A percentile compares a stretch with the other conserved stretches of the same genome.
These are phyloP conservation scores for Hygrocybe punicea DNA, from an alignment of 768 basidiomycete species.

Conservation along the genomic window DNA sequence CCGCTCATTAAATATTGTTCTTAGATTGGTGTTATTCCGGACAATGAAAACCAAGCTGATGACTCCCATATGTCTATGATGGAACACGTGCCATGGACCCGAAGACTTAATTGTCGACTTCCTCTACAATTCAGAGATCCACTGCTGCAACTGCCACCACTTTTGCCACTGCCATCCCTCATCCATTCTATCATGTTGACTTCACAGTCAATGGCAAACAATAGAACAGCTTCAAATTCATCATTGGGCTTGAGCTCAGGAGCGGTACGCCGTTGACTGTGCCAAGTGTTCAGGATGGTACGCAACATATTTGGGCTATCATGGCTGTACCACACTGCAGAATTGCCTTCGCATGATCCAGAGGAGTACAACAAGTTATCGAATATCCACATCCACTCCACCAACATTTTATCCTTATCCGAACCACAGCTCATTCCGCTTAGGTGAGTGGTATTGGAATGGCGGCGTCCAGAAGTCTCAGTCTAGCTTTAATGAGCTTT, in stretches of 20 bases:
- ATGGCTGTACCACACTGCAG: neutral
- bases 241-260: neutral
- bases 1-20: neutral
- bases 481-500: neutral
- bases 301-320: slow-evolving; percentile 1
- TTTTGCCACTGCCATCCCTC: neutral
- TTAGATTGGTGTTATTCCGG: neutral
- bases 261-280: neutral
- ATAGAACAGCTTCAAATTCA: neutral
- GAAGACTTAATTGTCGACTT: neutral
- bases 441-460: neutral
- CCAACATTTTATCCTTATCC: neutral
- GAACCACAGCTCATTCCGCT: neutral
- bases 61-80: neutral
- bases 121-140: neutral
- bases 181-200: neutral
- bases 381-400: neutral
- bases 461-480: neutral
- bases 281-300: neutral
- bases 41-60: neutral
- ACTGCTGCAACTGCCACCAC: neutral
- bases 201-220: neutral
- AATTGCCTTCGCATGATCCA: neutral
- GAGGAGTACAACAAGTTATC: neutral
- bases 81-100: neutral